phyloP scores from a whole-genome alignment of 2,329 filamentous ascomycete species.

The Penicillium corylophilum region DNA sequence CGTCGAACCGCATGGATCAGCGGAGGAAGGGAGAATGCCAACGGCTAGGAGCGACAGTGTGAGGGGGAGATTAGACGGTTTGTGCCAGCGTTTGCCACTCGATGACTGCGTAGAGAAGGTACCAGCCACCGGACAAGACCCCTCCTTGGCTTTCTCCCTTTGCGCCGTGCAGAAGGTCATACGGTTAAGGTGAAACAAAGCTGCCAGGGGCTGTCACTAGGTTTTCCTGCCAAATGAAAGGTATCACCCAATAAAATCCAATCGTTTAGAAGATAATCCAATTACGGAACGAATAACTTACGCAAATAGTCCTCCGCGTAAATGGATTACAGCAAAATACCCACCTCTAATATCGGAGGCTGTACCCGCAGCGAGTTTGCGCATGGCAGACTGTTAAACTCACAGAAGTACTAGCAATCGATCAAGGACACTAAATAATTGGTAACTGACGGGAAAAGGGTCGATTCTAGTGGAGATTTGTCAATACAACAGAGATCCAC shows the following conservation, averaged over 20 bases:
- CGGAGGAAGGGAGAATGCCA: background rate
- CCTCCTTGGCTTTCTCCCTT: background rate
- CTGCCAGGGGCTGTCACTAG: slow-evolving; percentile 2
- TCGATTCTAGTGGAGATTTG: background rate
- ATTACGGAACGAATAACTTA: slow-evolving; percentile 4
- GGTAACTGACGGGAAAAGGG: background rate
- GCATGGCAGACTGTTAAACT: too few relatives aligned
- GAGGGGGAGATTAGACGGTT: background rate
- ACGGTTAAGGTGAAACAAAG: slow-evolving; percentile 7
- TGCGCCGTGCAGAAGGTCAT: background rate
- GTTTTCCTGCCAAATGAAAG: background rate
- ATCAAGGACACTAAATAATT: background rate
- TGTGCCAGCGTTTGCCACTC: background rate
- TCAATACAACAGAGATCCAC: background rate
- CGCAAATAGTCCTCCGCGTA: background rate
- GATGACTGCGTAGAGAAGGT: background rate
- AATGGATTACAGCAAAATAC: background rate
- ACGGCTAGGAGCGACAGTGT: background rate
- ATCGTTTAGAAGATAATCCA: too few relatives aligned
- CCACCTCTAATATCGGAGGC: background rate
- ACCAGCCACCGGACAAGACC: background rate
- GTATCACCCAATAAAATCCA: background rate
- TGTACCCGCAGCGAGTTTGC: background rate
- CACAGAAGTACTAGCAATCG: background rate
- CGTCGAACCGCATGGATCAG: slow-evolving; percentile 5